phyloP scores from a whole-genome alignment of 169 alveolate genomes.

The Neospora caninum region DNA sequence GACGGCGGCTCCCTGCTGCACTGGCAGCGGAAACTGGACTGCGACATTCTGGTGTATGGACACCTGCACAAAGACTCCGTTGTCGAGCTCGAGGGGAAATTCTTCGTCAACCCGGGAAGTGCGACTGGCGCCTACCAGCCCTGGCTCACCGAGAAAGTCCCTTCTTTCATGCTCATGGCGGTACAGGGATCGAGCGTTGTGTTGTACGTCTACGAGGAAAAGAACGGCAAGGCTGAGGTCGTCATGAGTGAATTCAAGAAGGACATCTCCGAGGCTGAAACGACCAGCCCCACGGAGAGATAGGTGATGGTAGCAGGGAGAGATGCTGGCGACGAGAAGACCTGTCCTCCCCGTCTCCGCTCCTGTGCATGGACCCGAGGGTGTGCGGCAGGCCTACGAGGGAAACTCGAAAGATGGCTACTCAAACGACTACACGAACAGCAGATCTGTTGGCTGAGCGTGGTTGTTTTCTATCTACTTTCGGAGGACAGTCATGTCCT shows the following conservation, averaged over 20 bases:
- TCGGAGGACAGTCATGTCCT: too few relatives aligned
- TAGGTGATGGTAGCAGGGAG: neutral
- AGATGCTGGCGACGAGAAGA: too few relatives aligned
- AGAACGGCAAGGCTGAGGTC: slow-evolving; percentile 80
- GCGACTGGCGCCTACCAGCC: slow-evolving; percentile 91
- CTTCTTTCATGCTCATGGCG: slow-evolving; percentile 82
- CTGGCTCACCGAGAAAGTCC: slow-evolving; percentile 72
- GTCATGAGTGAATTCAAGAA: slow-evolving; percentile 80
- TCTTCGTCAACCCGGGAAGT: slow-evolving; percentile 93
- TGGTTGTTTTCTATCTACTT: too few relatives aligned
- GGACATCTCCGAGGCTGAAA: slow-evolving; percentile 11
- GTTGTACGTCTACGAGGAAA: slow-evolving; percentile 78
- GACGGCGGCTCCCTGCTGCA: slow-evolving; percentile 88
- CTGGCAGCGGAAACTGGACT: slow-evolving; percentile 87
- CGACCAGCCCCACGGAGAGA: neutral
- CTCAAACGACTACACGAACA: too few relatives aligned
- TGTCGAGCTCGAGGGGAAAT: slow-evolving; percentile 85
- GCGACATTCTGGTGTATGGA: slow-evolving; percentile 92
- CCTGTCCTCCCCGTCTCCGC: too few relatives aligned
- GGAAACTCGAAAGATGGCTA: too few relatives aligned
- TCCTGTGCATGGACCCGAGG: too few relatives aligned
- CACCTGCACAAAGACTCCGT: slow-evolving; percentile 88
- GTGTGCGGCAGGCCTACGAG: too few relatives aligned
- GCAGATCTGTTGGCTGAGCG: too few relatives aligned
- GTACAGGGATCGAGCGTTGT: slow-evolving; percentile 80